A percentile compares a stretch with the other conserved stretches of the same genome.
These are phyloP conservation scores for Aspergillus sclerotialis DNA, from an alignment of 2,329 filamentous ascomycete species.

Conservation along the genomic window DNA sequence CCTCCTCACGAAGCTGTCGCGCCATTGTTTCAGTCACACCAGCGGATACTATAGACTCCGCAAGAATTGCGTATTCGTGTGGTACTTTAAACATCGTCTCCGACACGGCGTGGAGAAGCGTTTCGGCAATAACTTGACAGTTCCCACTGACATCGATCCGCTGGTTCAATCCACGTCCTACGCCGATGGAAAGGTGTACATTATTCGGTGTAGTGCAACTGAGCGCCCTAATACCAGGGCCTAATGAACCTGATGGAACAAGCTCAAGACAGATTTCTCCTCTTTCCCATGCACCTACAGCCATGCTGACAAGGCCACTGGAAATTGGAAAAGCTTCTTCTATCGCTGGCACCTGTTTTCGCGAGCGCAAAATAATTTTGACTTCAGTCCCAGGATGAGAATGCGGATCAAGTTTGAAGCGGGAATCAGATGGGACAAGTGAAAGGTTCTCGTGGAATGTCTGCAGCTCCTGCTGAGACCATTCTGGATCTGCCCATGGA, in stretches of 20 bases:
- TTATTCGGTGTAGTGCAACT: constrained; percentile 22
- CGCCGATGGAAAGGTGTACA: constrained; percentile 25
- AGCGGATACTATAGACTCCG: constrained; percentile 26
- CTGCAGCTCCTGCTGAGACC: constrained; percentile 46
- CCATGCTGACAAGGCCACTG: constrained; percentile 25
- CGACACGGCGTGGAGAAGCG: constrained; percentile 29
- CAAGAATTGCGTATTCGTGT: constrained; percentile 29
- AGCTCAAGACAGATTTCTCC: constrained; percentile 27
- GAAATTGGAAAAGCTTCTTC: constrained; percentile 41
- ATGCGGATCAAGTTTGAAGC: constrained; percentile 34
- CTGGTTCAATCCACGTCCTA: constrained; percentile 22
- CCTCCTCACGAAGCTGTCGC: constrained; percentile 26
- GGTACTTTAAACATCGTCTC: constrained; percentile 28
- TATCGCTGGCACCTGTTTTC: constrained; percentile 26
- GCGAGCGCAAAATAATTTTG: constrained; percentile 34
- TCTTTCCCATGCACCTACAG: constrained; percentile 27
- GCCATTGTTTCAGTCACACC: constrained; percentile 28
- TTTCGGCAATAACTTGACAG: constrained; percentile 33
- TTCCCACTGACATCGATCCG: constrained; percentile 28
- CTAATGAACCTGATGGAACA: constrained; percentile 24
- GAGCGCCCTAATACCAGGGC: constrained; percentile 28
- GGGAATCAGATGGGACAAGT: constrained; percentile 35
- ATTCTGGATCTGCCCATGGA: constrained; percentile 37
- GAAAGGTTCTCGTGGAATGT: constrained; percentile 39
- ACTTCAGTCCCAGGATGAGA: constrained; percentile 40